Conservation (phyloP, 495 filamentous ascomycete genomes). For the Xylaria venustula region DNA sequence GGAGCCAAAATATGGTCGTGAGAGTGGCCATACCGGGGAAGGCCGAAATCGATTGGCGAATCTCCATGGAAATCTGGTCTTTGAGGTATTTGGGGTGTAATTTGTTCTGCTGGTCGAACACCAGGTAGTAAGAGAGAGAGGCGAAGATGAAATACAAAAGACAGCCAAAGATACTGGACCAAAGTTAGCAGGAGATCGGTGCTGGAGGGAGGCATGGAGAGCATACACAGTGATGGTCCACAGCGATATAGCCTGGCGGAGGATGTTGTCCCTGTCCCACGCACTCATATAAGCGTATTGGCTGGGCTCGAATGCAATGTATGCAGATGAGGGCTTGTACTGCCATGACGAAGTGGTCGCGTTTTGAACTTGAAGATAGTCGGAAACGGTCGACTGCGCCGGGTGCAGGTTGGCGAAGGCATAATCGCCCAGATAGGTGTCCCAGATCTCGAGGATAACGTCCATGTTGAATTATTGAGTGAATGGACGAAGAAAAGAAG, state of each 20-base stretch:
- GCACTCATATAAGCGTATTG: constrained; percentile 79
- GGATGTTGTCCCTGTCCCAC: constrained; percentile 77
- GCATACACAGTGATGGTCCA: constrained; percentile 84
- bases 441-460: constrained; percentile 80
- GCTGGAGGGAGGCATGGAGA: not conserved
- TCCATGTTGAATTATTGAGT: constrained; percentile 61
- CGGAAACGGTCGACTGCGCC: constrained; percentile 50
- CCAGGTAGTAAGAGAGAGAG: constrained; percentile 80
- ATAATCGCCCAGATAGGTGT: constrained; percentile 81
- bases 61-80: constrained; percentile 87
- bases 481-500: not conserved
- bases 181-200: not conserved
- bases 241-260: constrained; percentile 71
- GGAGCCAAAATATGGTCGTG: constrained; percentile 79
- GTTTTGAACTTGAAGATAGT: constrained; percentile 38
- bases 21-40: constrained; percentile 82
- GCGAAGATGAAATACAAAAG: constrained; percentile 83
- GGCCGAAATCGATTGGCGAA: constrained; percentile 68
- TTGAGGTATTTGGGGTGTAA: constrained; percentile 93
- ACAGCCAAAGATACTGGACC: constrained; percentile 76
- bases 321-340: constrained; percentile 71
- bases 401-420: constrained; percentile 73
- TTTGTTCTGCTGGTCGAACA: constrained; percentile 91
- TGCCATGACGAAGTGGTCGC: constrained; percentile 47
- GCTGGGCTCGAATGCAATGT: constrained; percentile 67